Evolutionary conservation across 345 rosid genomes (phyloP), one percentile per base, ranked within the genome.

Genomic region (Euphorbia tirucalli): DNA sequence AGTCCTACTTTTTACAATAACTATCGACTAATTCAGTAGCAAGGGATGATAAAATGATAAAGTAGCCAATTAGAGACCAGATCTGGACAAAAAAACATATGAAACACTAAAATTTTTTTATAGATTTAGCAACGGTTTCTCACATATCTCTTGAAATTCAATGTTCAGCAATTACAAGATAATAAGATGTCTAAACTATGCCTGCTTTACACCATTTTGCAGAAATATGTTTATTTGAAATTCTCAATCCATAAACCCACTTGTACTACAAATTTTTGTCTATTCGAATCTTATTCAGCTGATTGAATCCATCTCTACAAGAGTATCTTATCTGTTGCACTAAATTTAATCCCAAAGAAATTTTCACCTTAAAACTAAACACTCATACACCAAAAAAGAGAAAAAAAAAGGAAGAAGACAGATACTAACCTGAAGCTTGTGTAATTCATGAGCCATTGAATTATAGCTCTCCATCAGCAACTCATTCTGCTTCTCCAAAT

Each of bases 401-500:
- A 71, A 10, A 22, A 66, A 11, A 11, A 13, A n/a, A 69, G 1
- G 18, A 35, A 35, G 7, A 7, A 35, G 7, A 35, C 39, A 35
- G 39, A 35, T 35, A 73, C 52, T 3, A n/a, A 87, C 91, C 86
- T 76, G 78, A 71, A 89, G 90, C 69, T 73, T 79, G 50, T 86
- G 89, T 64, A 86, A 76, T 83, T 89, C 87, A 58, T 80, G 72
- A 24, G 79, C 70, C 84, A 85, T 77, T 31, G 84, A 72, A 69
- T 64, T 74, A 15, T 79, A 81, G 52, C 83, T 64, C 52, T 84
- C 86, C 35, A 41, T 71, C 46, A 87, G 83, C 65, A 89, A 24
- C 32, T 84, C 94, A 68, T 79, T 82, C 77, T 84, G 94, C 72
- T 80, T 87, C 84, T 80, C 86, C 82, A 89, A 74, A 78, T 86